These are phyloP conservation scores for Sporothrix variecibatus DNA, from an alignment of 2,329 filamentous ascomycete genomes.

Conservation along the genomic window DNA sequence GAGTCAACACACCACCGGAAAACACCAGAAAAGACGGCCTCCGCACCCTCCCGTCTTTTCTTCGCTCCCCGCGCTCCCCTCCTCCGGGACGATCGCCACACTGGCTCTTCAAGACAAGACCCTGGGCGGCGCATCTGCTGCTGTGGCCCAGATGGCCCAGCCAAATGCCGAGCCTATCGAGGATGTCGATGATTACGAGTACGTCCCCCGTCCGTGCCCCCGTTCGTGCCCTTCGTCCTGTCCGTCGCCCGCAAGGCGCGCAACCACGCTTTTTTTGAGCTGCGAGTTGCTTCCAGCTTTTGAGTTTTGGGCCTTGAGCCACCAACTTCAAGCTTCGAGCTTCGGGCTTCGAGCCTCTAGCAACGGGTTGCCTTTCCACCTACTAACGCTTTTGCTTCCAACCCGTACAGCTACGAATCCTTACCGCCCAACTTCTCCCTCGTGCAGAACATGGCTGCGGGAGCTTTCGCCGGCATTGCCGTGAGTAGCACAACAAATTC, in stretches of 20 bases:
- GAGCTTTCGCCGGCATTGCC: conserved; percentile 94
- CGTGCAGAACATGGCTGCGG: conserved; percentile 90
- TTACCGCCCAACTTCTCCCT: conserved; percentile 94
- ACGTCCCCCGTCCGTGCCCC: conserved; percentile 44
- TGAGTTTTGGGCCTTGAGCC: not conserved
- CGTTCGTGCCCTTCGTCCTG: no score
- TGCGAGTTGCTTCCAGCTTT: not conserved
- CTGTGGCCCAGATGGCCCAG: conserved; percentile 71
- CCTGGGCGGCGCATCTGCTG: conserved; percentile 65
- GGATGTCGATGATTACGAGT: conserved; percentile 69
- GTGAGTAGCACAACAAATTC: conserved; percentile 52
- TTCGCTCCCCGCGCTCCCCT: not conserved
- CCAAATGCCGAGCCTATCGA: conserved; percentile 63
- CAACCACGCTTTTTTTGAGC: not conserved
- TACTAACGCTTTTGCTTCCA: not conserved
- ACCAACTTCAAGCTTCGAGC: not conserved
- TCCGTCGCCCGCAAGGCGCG: not conserved
- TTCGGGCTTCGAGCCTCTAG: not conserved
- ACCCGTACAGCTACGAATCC: conserved; percentile 72
- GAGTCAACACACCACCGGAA: not conserved
- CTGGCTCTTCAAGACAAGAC: conserved; percentile 64
- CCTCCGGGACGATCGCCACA: conserved; percentile 46
- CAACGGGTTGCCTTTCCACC: not conserved
- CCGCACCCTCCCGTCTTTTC: conserved; percentile 8
- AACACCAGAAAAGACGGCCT: conserved; percentile 3